Conservation (phyloP, 768 basidiomycete genomes). For the Lactarius tabidus region DNA sequence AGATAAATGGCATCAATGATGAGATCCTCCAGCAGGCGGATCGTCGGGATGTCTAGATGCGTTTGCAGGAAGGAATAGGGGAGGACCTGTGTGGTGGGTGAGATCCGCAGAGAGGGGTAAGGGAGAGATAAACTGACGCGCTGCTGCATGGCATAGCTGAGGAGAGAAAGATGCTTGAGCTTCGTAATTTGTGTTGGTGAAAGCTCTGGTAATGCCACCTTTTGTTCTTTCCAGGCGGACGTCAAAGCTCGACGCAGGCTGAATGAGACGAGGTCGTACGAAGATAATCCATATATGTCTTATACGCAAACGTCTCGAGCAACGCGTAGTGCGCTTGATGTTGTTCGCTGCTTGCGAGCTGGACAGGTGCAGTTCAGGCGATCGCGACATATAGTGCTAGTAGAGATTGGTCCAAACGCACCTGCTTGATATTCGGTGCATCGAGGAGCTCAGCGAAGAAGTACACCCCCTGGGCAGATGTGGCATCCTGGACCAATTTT, state of each 20-base stretch:
- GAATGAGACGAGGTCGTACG: constrained; percentile 39
- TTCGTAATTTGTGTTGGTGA: constrained; percentile 75
- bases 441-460: constrained; percentile 89
- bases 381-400: not conserved
- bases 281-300: constrained; percentile 79
- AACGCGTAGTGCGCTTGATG: constrained; percentile 58
- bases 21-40: constrained; percentile 91
- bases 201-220: constrained; percentile 60
- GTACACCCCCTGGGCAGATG: constrained; percentile 84
- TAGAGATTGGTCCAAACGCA: constrained; percentile 33
- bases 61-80: constrained; percentile 72
- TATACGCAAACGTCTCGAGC: constrained; percentile 86
- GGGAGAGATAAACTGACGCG: constrained; percentile 50
- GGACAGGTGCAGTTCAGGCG: constrained; percentile 4
- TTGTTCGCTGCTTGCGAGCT: constrained; percentile 69
- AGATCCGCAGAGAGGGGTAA: not conserved
- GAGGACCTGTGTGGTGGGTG: constrained; percentile 54
- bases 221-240: constrained; percentile 48
- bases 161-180: constrained; percentile 89
- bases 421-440: constrained; percentile 79
- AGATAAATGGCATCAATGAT: constrained; percentile 97
- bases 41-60: constrained; percentile 67
- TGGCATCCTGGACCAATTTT: constrained; percentile 82
- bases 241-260: not conserved
- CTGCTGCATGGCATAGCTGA: constrained; percentile 70